These are phyloP conservation scores for Vaccinium macrocarpon DNA, from an alignment of 148 eudicot species.

Conservation along the genomic window DNA sequence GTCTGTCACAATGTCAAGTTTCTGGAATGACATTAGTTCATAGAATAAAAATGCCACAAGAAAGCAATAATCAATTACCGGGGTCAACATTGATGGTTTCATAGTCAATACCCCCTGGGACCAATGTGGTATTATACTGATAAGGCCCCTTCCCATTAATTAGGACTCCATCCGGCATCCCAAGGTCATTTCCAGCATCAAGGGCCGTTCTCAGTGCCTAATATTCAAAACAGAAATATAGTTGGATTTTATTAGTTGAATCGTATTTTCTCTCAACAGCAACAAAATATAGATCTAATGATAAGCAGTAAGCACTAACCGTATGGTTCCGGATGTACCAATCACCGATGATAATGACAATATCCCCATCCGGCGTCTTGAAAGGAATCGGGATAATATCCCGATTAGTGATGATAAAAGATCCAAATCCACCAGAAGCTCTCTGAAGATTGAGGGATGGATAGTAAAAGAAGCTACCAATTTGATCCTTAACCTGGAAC, in stretches of 20 bases:
- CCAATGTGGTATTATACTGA: conserved; percentile 68
- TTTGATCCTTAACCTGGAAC: conserved; percentile 93
- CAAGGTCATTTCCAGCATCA: conserved; percentile 65
- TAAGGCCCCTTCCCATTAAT: conserved; percentile 98
- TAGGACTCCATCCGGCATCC: conserved; percentile 95
- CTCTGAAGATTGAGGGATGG: conserved; percentile 85
- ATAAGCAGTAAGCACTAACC: conserved; percentile 50
- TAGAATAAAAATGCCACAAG: neutral
- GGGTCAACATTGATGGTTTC: conserved; percentile 78
- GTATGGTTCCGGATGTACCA: conserved; percentile 84
- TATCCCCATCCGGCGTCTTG: conserved; percentile 74
- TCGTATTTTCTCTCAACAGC: too few species aligned
- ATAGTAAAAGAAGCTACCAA: conserved; percentile 82
- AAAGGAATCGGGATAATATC: conserved; percentile 59
- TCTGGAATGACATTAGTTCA: neutral
- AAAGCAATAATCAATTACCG: conserved; percentile 40
- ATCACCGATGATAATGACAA: conserved; percentile 79
- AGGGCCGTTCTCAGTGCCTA: conserved; percentile 68
- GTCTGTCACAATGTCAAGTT: neutral
- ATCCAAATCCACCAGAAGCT: conserved; percentile 88
- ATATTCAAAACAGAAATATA: neutral
- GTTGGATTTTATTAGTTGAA: neutral
- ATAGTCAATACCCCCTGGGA: conserved; percentile 63
- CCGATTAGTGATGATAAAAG: conserved; percentile 61
- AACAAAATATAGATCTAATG: neutral